These are phyloP conservation scores for Conoideocrella luteorostrata DNA, from an alignment of 2,329 filamentous ascomycete species.

Conservation along the genomic window DNA sequence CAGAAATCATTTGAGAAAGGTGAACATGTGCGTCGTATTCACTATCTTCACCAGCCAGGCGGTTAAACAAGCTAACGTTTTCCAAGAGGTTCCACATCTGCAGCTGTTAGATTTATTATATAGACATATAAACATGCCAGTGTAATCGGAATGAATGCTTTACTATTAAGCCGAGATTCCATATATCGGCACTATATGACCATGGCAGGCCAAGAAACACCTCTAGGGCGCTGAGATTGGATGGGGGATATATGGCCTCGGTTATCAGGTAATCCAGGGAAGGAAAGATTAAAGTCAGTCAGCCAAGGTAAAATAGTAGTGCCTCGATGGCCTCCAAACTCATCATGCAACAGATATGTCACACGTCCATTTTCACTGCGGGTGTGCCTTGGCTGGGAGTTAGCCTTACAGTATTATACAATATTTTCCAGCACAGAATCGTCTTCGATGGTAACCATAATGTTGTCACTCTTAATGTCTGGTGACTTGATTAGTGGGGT, in stretches of 20 bases:
- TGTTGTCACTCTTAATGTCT: conserved; percentile 19
- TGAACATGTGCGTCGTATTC: conserved; percentile 18
- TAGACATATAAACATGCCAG: neutral
- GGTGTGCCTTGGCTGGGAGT: conserved; percentile 8
- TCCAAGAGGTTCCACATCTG: conserved; percentile 21
- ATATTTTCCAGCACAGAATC: conserved; percentile 10
- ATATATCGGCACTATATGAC: conserved; percentile 15
- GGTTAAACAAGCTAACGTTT: conserved; percentile 13
- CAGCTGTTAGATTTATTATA: conserved; percentile 1
- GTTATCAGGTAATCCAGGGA: conserved; percentile 8
- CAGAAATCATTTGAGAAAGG: conserved; percentile 15
- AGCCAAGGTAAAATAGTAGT: conserved; percentile 11
- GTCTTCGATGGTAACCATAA: conserved; percentile 15
- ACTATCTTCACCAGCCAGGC: conserved; percentile 13
- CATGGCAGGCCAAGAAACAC: conserved; percentile 17
- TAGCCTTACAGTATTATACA: neutral
- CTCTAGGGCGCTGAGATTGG: conserved; percentile 18
- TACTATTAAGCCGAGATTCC: conserved; percentile 17
- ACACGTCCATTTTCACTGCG: conserved; percentile 10
- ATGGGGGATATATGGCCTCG: conserved; percentile 13
- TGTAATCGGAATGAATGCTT: neutral
- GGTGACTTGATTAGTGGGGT: neutral
- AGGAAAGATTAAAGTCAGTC: conserved; percentile 14
- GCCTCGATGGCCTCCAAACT: conserved; percentile 13
- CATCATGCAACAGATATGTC: conserved; percentile 12